Base-by-base conservation (phyloP, 495 filamentous ascomycete genomes). In the Bacidia rubella region DNA sequence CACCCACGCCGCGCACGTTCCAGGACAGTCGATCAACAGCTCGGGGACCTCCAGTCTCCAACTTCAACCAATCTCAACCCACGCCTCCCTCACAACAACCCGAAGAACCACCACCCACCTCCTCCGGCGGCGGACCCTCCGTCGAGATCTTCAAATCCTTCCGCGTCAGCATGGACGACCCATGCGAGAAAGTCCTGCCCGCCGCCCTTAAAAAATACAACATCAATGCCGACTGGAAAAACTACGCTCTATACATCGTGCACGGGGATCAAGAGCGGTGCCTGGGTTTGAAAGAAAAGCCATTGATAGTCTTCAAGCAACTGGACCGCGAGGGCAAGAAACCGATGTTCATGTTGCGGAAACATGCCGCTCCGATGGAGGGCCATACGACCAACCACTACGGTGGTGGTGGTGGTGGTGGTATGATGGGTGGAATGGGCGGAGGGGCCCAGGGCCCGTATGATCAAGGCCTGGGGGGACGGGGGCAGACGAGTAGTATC, bases 61-160 rank as follows among this genome's bases (percentile, higher is more conserved):
- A 47, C 23, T 47, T 35, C 42, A 50, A 53, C 39, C 54, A 52
- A 23, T 39, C 27, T 17, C 38, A 47, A 9, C 42, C 41, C 7
- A 54, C 54, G 12, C 43, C 24, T 25, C 49, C 42, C 23, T 25
- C 51, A 49, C 40, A 48, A 27, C 42, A 54, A 19, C 43, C 47
- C 52, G 54, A 60, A 41, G 63, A 71, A 56, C 65, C 69, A 35
- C 69, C 72, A 1, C 68, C 74, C 1, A 5, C 41, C 5, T 44
- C 41, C 7, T 72, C 72, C 22, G 62, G 60, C 24, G 68, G 72
- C 38, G 67, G 66, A 41, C 65, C 66, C 59, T 77, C 70, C 60
- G 88, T 90, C 52, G 90, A 98, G 61, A 97, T 98, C 49, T 96
- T 97, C 79, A 97, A 96, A 65, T 90, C 84, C 5, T 98, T 98